phyloP scores from a whole-genome alignment of 176 grass and related monocot species.

The Rhynchospora breviuscula region DNA sequence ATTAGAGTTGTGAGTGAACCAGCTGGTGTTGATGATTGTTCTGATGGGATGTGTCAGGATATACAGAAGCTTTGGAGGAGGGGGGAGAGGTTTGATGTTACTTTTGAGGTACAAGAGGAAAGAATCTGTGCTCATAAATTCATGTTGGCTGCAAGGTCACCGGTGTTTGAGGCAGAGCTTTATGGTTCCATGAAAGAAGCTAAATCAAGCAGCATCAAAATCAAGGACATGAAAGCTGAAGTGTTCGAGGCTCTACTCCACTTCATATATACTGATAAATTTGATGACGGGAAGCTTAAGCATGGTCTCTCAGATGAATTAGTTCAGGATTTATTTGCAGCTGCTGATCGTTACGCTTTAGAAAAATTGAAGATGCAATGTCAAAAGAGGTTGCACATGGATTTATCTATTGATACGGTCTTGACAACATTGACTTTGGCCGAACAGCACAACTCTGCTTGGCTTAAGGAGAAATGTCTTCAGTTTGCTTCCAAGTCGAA shows the following conservation, averaged over 20 bases:
- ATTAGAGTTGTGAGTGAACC: not conserved
- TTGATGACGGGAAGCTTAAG: not conserved
- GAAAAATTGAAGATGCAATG: not conserved
- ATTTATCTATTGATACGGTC: not conserved
- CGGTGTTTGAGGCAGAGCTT: not conserved
- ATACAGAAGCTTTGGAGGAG: not conserved
- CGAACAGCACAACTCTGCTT: not conserved
- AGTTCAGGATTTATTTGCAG: not conserved
- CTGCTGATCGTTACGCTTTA: not conserved
- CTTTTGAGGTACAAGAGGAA: constrained; percentile 4
- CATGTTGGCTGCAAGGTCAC: not conserved
- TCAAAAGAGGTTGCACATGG: not conserved
- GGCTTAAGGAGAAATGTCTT: not conserved
- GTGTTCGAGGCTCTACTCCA: constrained; percentile 7
- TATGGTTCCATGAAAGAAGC: not conserved
- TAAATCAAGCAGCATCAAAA: not conserved
- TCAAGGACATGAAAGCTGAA: constrained; percentile 14
- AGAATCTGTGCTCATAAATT: not conserved
- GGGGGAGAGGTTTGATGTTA: not conserved
- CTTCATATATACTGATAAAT: constrained; percentile 5
- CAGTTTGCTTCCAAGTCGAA: not conserved
- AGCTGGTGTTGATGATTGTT: not conserved
- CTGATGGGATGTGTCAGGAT: not conserved
- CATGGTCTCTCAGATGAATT: not conserved
- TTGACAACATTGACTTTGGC: not conserved